phyloP scores from a whole-genome alignment of 148 eudicot species.

The Polygonum maritimum region DNA sequence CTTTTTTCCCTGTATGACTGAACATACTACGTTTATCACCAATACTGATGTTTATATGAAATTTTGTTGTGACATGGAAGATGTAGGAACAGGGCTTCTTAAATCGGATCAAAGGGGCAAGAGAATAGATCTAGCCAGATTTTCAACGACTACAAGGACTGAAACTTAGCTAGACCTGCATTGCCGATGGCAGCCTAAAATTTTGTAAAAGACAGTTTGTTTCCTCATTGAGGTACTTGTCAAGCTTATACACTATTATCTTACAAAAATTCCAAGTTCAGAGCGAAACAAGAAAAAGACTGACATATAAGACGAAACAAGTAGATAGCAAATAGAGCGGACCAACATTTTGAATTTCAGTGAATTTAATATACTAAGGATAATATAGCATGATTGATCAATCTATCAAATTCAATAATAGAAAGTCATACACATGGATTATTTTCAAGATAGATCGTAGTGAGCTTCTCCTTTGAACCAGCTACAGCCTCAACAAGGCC shows the following conservation, averaged over 20 bases:
- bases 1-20: not conserved
- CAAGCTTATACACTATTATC: not conserved
- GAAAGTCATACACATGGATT: slow-evolving; percentile 80
- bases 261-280: not conserved
- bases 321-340: not conserved
- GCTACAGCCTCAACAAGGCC: slow-evolving; percentile 63
- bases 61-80: not conserved
- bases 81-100: not conserved
- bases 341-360: not conserved
- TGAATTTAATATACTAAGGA: not conserved
- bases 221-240: not conserved
- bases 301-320: not conserved
- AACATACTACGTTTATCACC: not conserved
- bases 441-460: slow-evolving; percentile 91
- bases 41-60: not conserved
- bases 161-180: not conserved
- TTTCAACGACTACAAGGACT: not conserved
- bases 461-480: slow-evolving; percentile 75
- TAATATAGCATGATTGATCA: not conserved
- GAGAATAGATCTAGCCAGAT: not conserved
- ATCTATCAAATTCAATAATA: not conserved
- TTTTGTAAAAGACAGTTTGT: not conserved
- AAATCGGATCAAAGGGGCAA: not conserved
- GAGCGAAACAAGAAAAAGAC: not conserved
- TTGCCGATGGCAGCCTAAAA: not conserved